A percentile compares a stretch with the other conserved stretches of the same genome.
phyloP scores from a whole-genome alignment of 495 filamentous ascomycete species.

The Neurospora cerealis region DNA sequence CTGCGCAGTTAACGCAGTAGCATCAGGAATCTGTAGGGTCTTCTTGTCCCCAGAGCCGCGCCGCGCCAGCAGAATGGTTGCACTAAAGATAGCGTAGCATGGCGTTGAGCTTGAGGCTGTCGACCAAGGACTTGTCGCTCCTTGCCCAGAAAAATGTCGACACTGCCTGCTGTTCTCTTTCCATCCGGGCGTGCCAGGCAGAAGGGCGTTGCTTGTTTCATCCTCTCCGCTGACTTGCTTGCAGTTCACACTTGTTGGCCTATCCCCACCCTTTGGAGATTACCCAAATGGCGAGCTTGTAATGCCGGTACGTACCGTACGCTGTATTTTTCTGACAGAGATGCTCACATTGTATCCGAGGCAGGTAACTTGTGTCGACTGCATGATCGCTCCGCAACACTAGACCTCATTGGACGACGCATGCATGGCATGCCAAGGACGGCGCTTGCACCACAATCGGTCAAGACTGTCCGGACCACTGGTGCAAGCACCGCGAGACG shows the following conservation, averaged over 20 bases:
- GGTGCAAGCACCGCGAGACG: neutral
- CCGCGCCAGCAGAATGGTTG: neutral
- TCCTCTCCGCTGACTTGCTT: neutral
- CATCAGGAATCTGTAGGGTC: neutral
- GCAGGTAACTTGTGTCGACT: neutral
- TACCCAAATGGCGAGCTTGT: neutral
- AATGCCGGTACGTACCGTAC: neutral
- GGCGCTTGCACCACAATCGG: neutral
- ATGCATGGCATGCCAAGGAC: neutral
- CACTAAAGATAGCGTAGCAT: neutral
- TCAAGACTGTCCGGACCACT: neutral
- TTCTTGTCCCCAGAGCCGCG: neutral
- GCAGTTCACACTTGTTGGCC: neutral
- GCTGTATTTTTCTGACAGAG: neutral
- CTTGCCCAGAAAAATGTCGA: neutral
- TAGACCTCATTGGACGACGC: neutral
- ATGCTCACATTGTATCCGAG: neutral
- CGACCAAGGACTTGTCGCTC: neutral
- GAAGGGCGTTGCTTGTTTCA: neutral
- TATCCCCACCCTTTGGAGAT: neutral
- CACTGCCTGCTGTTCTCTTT: neutral
- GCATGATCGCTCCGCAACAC: neutral
- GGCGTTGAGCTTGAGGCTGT: neutral
- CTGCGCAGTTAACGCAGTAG: neutral
- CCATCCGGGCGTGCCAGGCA: neutral